phyloP scores from a whole-genome alignment of 768 basidiomycete genomes.

The Suillus subluteus region DNA sequence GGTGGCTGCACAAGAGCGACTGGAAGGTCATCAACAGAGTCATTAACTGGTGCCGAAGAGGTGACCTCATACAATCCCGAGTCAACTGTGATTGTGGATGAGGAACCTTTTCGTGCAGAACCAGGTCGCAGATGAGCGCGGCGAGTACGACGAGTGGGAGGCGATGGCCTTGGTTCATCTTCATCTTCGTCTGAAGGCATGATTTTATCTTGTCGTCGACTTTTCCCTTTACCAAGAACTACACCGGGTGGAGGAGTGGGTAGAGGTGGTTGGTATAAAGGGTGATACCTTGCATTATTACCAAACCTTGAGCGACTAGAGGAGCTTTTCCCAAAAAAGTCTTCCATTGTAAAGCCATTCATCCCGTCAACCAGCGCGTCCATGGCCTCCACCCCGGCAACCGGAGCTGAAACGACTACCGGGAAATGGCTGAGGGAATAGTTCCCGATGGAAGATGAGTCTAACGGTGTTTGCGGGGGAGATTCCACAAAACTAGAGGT shows the following conservation, averaged over 20 bases:
- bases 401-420: slow-evolving; percentile 75
- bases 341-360: slow-evolving; percentile 69
- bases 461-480: slow-evolving; percentile 71
- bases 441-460: slow-evolving; percentile 35
- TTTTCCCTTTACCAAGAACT: slow-evolving; percentile 58
- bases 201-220: slow-evolving; percentile 25
- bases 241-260: slow-evolving; percentile 84
- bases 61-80: slow-evolving; percentile 22
- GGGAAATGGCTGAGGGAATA: slow-evolving; percentile 50
- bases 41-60: slow-evolving; percentile 13
- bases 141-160: slow-evolving; percentile 11
- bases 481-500: slow-evolving; percentile 75
- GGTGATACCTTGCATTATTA: slow-evolving; percentile 67
- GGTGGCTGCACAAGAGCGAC: slow-evolving; percentile 23
- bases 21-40: slow-evolving; percentile 16
- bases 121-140: slow-evolving; percentile 24
- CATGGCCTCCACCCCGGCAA: slow-evolving; percentile 83
- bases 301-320: slow-evolving; percentile 57
- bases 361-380: slow-evolving; percentile 89
- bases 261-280: slow-evolving; percentile 80
- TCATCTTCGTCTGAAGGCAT: slow-evolving; percentile 61
- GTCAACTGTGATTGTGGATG: slow-evolving; percentile 36
- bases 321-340: slow-evolving; percentile 48
- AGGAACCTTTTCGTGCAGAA: slow-evolving; percentile 30
- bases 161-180: slow-evolving; percentile 27